Conservation (phyloP, 1,284 basidiomycete species). For the Austroboletus olivaceoglutinosus region DNA sequence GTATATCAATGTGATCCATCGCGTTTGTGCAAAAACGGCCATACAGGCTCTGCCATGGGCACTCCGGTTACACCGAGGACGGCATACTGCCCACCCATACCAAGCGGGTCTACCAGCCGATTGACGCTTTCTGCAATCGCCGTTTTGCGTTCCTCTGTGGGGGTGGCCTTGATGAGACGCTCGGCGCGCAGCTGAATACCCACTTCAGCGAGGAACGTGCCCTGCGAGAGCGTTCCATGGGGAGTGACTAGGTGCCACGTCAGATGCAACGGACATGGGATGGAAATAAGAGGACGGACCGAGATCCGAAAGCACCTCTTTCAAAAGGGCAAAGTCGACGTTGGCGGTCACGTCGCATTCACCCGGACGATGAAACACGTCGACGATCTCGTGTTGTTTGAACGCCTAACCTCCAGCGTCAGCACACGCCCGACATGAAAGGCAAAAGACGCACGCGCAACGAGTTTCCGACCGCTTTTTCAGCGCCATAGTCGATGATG, state of each 20-base stretch:
- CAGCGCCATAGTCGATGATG: constrained; percentile 89
- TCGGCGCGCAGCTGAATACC: constrained; percentile 65
- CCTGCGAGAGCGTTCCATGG: constrained; percentile 69
- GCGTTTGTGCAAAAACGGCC: constrained; percentile 25
- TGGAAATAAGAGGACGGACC: constrained; percentile 43
- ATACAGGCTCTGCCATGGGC: constrained; percentile 17
- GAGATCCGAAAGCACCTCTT: constrained; percentile 67
- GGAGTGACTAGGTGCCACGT: constrained; percentile 36
- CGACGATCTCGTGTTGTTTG: constrained; percentile 82
- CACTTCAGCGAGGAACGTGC: constrained; percentile 67
- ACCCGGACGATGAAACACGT: constrained; percentile 84
- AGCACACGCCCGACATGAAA: background rate
- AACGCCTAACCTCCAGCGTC: constrained; percentile 64
- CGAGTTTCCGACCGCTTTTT: constrained; percentile 69
- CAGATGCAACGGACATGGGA: background rate
- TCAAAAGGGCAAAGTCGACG: constrained; percentile 91
- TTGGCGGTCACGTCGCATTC: constrained; percentile 92
- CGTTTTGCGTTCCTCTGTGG: constrained; percentile 45
- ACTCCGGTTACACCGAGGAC: constrained; percentile 51
- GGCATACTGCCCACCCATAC: constrained; percentile 69
- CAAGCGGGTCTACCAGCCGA: constrained; percentile 56
- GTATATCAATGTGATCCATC: background rate
- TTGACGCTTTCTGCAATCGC: constrained; percentile 51
- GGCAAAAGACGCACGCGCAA: constrained; percentile 66
- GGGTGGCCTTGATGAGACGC: constrained; percentile 47